Conservation (phyloP, 352 stramenopile genomes). For the Plasmopara viticola region DNA sequence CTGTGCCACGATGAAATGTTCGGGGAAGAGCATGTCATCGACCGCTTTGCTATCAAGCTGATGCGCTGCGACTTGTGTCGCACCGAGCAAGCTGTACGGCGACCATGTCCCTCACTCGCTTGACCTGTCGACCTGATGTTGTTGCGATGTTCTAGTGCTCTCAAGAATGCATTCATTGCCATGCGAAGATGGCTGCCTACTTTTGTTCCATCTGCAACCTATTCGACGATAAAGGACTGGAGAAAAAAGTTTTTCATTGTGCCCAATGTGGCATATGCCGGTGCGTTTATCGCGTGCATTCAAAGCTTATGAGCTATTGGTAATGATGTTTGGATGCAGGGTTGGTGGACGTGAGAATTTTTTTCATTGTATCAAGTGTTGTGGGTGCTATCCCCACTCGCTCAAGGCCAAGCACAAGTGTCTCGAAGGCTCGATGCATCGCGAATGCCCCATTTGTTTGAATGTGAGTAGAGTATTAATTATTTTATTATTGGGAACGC, state of each 20-base stretch:
- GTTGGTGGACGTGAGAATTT: constrained; percentile 73
- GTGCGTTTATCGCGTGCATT: constrained; percentile 17
- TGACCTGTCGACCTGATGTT: neutral
- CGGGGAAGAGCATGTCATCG: constrained; percentile 53
- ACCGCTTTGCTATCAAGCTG: constrained; percentile 61
- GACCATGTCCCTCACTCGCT: neutral
- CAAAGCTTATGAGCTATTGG: neutral
- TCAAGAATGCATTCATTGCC: constrained; percentile 40
- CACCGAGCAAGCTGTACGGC: constrained; percentile 49
- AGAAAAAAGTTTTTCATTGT: constrained; percentile 73
- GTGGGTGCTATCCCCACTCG: constrained; percentile 69
- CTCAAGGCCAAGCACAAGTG: constrained; percentile 70
- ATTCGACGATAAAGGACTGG: constrained; percentile 54
- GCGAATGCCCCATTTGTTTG: constrained; percentile 76
- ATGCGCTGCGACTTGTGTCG: constrained; percentile 66
- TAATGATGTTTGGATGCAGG: constrained; percentile 17
- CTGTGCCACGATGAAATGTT: constrained; percentile 63
- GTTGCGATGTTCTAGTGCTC: constrained; percentile 30
- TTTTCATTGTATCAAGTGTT: constrained; percentile 75
- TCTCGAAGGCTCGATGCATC: constrained; percentile 74
- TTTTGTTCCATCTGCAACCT: constrained; percentile 70
- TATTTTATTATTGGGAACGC: neutral
- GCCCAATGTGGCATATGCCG: constrained; percentile 70
- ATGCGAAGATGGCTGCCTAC: constrained; percentile 46
- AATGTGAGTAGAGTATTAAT: constrained; percentile 29